Base-by-base conservation (phyloP, 2,329 filamentous ascomycete species). In the Tolypocladium tropicale region DNA sequence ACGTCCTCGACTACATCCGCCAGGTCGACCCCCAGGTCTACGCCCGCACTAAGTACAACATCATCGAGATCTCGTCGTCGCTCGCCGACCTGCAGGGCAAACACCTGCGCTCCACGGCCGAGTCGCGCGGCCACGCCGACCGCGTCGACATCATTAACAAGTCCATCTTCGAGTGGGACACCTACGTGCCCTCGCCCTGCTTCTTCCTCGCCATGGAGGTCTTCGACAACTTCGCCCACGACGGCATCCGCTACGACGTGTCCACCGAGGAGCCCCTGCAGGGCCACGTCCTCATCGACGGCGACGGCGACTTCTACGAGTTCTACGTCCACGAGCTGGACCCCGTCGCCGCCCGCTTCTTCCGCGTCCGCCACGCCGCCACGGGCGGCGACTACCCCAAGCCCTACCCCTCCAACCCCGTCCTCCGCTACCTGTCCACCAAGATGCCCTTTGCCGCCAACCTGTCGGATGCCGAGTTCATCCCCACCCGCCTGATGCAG, bases 141-240 rank as follows among this genome's bases (percentile, higher is more conserved):
- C 93, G 91, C 67, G 91, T 97, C 56, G 89, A 96, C 65, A 96
- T 99, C 69, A 86, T 97, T 73, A 96, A 97, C 74, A 83, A 85
- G 63, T 95, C 89, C 66, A 89, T 99, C 68, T 97, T 99, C 68
- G 90, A 96, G 71, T 99, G 94, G 93, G 77, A 87, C 61, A 82
- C 83, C 51, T 89, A 88, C 62, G 89, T 96, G n/a, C 87, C 90
- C 10, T 89, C 87, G 3, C 94, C 93, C 0, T 97, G 94, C 76
- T 99, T 95, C 78, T 97, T 99, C 78, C 82, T 99, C 46, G 94
- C 93, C 49, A 88, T 99, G 73, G 94, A 99, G 73, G 94, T 99
- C 62, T 96, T 96, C 67, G 94, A 99, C 77, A 99, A 99, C 74
- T 97, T 99, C 69, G 86, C 90, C 37, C 95, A 99, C 75, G 94